Evolutionary conservation across 2,329 filamentous ascomycete species (phyloP).

Genomic region (Aureobasidium uvarum): DNA sequence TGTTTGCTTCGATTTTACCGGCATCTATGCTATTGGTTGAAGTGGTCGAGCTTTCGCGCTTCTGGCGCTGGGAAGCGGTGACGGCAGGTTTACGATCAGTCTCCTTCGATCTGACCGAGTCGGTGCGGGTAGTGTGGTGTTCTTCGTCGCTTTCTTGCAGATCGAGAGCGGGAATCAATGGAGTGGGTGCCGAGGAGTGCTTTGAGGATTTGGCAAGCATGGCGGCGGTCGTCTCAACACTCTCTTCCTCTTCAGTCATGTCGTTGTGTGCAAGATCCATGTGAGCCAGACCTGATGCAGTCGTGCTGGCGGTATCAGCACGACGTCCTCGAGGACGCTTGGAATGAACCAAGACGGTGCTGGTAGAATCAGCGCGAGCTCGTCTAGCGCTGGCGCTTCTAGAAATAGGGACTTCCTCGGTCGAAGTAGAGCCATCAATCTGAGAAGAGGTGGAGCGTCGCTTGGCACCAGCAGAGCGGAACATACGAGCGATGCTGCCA

Average conservation of each 20-base stretch:
- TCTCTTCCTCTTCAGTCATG: slow-evolving; percentile 22
- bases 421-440: slow-evolving; percentile 1
- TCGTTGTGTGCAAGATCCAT: slow-evolving; percentile 4
- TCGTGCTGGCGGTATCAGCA: slow-evolving; percentile 15
- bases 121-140: neutral
- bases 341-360: slow-evolving; percentile 28
- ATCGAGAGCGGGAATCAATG: slow-evolving; percentile 11
- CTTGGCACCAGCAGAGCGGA: slow-evolving; percentile 22
- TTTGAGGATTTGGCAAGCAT: slow-evolving; percentile 20
- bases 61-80: neutral
- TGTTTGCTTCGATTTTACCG: neutral
- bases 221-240: slow-evolving; percentile 14
- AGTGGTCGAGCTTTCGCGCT: slow-evolving; percentile 16
- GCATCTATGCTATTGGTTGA: slow-evolving; percentile 18
- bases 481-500: slow-evolving; percentile 28
- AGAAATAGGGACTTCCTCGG: slow-evolving; percentile 9
- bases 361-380: slow-evolving; percentile 27
- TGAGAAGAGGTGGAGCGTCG: slow-evolving; percentile 17
- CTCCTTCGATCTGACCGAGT: neutral
- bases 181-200: slow-evolving; percentile 9
- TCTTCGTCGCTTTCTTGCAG: slow-evolving; percentile 8
- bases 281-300: neutral
- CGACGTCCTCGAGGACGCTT: slow-evolving; percentile 16
- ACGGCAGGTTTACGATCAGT: neutral
- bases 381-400: slow-evolving; percentile 24